Percentiles rank a stretch among this genome's conserved stretches.
These are phyloP conservation scores for Tylopilus vinaceipallidus DNA, from an alignment of 768 basidiomycete genomes.

Conservation along the genomic window DNA sequence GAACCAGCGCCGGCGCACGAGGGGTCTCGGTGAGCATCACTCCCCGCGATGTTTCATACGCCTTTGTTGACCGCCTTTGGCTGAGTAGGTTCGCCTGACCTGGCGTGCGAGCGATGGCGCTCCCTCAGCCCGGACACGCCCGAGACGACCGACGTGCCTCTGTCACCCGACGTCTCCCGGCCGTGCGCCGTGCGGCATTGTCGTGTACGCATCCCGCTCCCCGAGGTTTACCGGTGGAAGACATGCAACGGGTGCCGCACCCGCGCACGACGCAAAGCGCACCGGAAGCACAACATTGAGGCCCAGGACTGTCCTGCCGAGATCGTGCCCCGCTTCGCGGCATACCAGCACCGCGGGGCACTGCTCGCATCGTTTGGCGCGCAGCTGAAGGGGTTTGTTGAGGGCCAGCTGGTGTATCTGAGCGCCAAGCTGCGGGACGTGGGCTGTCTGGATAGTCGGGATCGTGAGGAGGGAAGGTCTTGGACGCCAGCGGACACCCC, in stretches of 20 bases:
- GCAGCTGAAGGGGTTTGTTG: slow-evolving; percentile 21
- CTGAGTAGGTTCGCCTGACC: not conserved
- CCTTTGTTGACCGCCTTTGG: no score
- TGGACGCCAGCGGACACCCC: not conserved
- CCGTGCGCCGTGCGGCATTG: slow-evolving; percentile 38
- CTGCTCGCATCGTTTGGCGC: slow-evolving; percentile 15
- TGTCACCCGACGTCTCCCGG: slow-evolving; percentile 31
- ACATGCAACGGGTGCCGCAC: slow-evolving; percentile 40
- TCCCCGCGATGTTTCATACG: no score
- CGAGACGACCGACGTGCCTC: not conserved
- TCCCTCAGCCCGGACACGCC: slow-evolving; percentile 4
- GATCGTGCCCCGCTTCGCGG: slow-evolving; percentile 9
- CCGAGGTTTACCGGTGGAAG: slow-evolving; percentile 39
- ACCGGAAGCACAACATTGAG: not conserved
- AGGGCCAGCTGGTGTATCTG: slow-evolving; percentile 25
- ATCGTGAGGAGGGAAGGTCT: not conserved
- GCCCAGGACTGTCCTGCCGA: slow-evolving; percentile 1
- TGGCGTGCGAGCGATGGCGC: slow-evolving; percentile 1
- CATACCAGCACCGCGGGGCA: slow-evolving; percentile 20
- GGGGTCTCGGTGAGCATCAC: slow-evolving; percentile 10
- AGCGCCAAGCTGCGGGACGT: slow-evolving; percentile 13
- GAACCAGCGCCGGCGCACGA: slow-evolving; percentile 1
- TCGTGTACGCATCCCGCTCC: slow-evolving; percentile 35
- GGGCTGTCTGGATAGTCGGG: not conserved
- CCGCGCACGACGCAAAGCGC: slow-evolving; percentile 10